Conservation (phyloP, 73 alveolate genomes). For the Paramecium sonneborni region DNA sequence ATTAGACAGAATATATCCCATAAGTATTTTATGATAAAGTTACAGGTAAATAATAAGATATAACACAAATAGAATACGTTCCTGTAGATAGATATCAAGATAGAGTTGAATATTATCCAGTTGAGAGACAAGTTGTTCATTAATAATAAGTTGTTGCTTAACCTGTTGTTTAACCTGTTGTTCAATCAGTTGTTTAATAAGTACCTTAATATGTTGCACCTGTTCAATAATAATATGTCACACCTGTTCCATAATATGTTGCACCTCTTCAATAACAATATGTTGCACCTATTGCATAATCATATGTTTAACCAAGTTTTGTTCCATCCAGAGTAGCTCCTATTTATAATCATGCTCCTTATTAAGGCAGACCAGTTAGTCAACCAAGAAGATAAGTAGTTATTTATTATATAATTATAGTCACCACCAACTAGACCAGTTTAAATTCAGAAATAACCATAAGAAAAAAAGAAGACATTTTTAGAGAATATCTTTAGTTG, state of each 20-base stretch:
- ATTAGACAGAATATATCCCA: slow-evolving; percentile 24
- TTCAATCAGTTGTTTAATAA: neutral
- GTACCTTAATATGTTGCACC: slow-evolving; percentile 21
- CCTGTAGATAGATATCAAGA: slow-evolving; percentile 64
- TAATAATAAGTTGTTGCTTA: slow-evolving; percentile 24
- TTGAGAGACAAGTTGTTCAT: slow-evolving; percentile 59
- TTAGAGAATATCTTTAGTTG: slow-evolving; percentile 6
- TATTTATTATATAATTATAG: neutral
- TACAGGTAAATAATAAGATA: neutral
- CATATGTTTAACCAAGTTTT: neutral
- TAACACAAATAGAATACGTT: slow-evolving; percentile 44
- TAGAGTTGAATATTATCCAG: slow-evolving; percentile 68
- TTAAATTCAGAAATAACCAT: neutral
- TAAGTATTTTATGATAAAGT: slow-evolving; percentile 45
- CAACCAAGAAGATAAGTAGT: neutral
- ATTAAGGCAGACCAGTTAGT: neutral
- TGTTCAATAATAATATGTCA: neutral
- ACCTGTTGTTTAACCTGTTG: neutral
- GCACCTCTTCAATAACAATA: neutral
- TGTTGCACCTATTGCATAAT: neutral
- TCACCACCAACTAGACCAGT: neutral
- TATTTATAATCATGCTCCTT: neutral
- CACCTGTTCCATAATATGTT: neutral
- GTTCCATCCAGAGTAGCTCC: neutral
- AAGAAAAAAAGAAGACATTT: slow-evolving; percentile 15